Conservation (phyloP, 2,329 filamentous ascomycete genomes). For the Sporothrix phasma region DNA sequence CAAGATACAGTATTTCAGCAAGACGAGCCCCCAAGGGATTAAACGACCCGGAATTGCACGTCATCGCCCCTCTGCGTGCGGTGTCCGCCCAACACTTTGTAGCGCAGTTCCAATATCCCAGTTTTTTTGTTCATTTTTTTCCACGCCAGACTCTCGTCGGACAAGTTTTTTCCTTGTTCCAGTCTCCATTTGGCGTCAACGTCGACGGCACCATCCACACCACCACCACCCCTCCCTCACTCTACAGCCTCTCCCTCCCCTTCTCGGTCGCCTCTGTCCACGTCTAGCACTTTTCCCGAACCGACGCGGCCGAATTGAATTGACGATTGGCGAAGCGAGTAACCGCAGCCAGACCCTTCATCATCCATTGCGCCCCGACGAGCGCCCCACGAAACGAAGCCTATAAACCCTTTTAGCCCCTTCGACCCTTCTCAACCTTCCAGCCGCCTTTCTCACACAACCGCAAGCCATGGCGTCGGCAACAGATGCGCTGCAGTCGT, state of each 20-base stretch:
- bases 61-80: not conserved
- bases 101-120: slow-evolving; percentile 10
- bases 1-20: not conserved
- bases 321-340: slow-evolving; percentile 7
- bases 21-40: not conserved
- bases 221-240: not conserved
- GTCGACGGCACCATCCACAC: slow-evolving; percentile 6
- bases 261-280: not conserved
- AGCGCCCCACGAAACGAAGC: not conserved
- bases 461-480: slow-evolving; percentile 37
- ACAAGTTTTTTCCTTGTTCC: slow-evolving; percentile 16
- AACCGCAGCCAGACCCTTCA: not conserved
- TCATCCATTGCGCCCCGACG: not conserved
- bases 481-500: slow-evolving; percentile 44
- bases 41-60: not conserved
- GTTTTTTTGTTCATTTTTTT: slow-evolving; percentile 15
- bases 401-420: too few species aligned
- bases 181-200: slow-evolving; percentile 14
- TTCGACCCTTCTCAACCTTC: too few species aligned
- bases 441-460: too few species aligned
- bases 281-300: not conserved
- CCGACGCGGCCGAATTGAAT: not conserved
- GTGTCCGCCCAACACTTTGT: not conserved
- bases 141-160: slow-evolving; percentile 13
- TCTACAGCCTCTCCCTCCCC: not conserved